Conservation (phyloP, 352 stramenopile genomes). For the Pelagophyceae sp. region DNA sequence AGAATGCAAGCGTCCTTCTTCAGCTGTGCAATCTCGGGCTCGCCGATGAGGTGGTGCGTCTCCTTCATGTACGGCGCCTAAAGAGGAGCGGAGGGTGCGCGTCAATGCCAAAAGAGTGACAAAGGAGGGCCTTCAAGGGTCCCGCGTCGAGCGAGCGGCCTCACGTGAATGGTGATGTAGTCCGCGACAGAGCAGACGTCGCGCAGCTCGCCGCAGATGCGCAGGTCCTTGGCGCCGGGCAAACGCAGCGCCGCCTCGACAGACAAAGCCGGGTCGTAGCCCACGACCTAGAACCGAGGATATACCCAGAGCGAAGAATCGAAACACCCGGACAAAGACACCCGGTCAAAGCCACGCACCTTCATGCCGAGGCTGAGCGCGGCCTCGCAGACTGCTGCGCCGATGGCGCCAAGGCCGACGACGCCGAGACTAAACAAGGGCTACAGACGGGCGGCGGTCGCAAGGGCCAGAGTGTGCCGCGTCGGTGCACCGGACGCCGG, state of each 20-base stretch:
- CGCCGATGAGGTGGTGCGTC: slow-evolving; percentile 73
- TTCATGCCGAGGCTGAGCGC: slow-evolving; percentile 86
- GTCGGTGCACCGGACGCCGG: too few relatives aligned
- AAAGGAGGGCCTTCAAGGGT: too few relatives aligned
- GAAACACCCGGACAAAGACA: too few relatives aligned
- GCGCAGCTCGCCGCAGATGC: background rate
- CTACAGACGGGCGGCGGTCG: too few relatives aligned
- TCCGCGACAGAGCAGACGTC: slow-evolving; percentile 56
- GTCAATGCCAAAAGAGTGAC: too few relatives aligned
- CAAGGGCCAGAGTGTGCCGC: too few relatives aligned
- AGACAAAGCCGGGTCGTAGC: slow-evolving; percentile 55
- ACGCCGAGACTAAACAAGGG: too few relatives aligned
- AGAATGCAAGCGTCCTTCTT: slow-evolving; percentile 71
- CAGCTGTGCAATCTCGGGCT: slow-evolving; percentile 45
- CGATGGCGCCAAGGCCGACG: slow-evolving; percentile 85
- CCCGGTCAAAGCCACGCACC: too few relatives aligned
- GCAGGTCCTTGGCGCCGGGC: background rate
- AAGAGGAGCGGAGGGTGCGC: too few relatives aligned
- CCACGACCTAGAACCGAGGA: too few relatives aligned
- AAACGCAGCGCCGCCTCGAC: slow-evolving; percentile 8
- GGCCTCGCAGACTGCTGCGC: slow-evolving; percentile 73
- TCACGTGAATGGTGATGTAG: slow-evolving; percentile 91
- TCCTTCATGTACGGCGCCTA: slow-evolving; percentile 86
- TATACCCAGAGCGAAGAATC: too few relatives aligned
- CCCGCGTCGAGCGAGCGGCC: too few relatives aligned